phyloP scores from a whole-genome alignment of 768 basidiomycete species.

The Xanthoconium purpureum region DNA sequence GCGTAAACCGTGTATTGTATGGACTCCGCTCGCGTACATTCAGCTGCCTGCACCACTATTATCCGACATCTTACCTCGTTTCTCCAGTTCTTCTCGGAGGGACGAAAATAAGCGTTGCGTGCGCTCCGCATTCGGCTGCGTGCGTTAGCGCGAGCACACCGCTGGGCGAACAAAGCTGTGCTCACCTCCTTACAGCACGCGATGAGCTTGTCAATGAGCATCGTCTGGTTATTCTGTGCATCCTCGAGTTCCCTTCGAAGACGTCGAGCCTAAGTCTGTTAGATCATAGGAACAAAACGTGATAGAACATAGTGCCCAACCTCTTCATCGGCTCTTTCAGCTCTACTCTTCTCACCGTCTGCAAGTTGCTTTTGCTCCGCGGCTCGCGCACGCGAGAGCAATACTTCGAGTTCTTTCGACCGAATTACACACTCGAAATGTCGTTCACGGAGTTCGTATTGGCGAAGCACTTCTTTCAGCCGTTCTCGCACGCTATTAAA shows the following conservation, averaged over 20 bases:
- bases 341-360: constrained; percentile 67
- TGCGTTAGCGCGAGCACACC: constrained; percentile 11
- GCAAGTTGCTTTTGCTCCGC: constrained; percentile 85
- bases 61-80: constrained; percentile 53
- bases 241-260: constrained; percentile 76
- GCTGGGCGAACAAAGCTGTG: neutral
- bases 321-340: constrained; percentile 72
- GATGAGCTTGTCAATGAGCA: constrained; percentile 80
- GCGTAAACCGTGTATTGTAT: constrained; percentile 16
- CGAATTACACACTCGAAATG: constrained; percentile 92
- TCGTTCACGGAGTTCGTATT: constrained; percentile 86
- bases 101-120: constrained; percentile 79
- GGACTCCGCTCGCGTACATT: constrained; percentile 19
- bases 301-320: constrained; percentile 38
- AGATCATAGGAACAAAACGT: constrained; percentile 2
- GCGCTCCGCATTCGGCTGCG: constrained; percentile 76
- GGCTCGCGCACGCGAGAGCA: constrained; percentile 81
- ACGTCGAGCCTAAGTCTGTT: constrained; percentile 51
- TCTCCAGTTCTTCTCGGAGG: constrained; percentile 80
- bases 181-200: constrained; percentile 86
- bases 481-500: constrained; percentile 71
- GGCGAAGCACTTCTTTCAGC: constrained; percentile 80
- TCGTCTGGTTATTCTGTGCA: constrained; percentile 72
- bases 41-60: constrained; percentile 43
- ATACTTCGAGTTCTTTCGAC: constrained; percentile 86